These are phyloP conservation scores for Fusarium sp. DNA, from an alignment of 2,329 filamentous ascomycete genomes.

Conservation along the genomic window DNA sequence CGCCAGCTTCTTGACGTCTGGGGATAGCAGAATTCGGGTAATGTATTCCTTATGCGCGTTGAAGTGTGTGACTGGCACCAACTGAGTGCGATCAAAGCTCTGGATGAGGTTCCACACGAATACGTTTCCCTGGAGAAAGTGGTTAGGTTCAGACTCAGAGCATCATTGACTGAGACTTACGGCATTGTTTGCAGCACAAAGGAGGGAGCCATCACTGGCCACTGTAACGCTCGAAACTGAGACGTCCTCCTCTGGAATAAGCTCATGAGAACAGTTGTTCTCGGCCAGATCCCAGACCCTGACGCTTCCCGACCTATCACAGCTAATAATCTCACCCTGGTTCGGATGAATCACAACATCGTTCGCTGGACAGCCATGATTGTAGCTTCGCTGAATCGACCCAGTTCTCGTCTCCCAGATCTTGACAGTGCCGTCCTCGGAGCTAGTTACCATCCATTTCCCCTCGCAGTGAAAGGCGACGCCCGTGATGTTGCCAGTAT, in stretches of 20 bases:
- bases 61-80: conserved; percentile 91
- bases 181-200: conserved; percentile 93
- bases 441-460: conserved; percentile 99
- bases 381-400: conserved; percentile 92
- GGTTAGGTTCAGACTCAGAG: conserved; percentile 10
- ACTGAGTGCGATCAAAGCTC: conserved; percentile 83
- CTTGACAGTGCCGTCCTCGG: conserved; percentile 96
- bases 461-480: conserved; percentile 98
- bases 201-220: conserved; percentile 90
- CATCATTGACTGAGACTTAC: conserved; percentile 63
- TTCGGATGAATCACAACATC: conserved; percentile 99
- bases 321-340: conserved; percentile 97
- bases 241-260: conserved; percentile 96
- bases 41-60: conserved; percentile 93
- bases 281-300: conserved; percentile 97
- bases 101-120: conserved; percentile 97
- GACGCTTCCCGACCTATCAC: conserved; percentile 92
- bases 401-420: conserved; percentile 95
- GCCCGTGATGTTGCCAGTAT: conserved; percentile 95
- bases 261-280: conserved; percentile 96
- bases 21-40: conserved; percentile 90
- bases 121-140: conserved; percentile 82
- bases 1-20: conserved; percentile 93
- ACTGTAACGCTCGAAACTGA: conserved; percentile 95
- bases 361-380: conserved; percentile 89